Conservation (phyloP, 1,139 yeast species). For the Geotrichum restrictum region DNA sequence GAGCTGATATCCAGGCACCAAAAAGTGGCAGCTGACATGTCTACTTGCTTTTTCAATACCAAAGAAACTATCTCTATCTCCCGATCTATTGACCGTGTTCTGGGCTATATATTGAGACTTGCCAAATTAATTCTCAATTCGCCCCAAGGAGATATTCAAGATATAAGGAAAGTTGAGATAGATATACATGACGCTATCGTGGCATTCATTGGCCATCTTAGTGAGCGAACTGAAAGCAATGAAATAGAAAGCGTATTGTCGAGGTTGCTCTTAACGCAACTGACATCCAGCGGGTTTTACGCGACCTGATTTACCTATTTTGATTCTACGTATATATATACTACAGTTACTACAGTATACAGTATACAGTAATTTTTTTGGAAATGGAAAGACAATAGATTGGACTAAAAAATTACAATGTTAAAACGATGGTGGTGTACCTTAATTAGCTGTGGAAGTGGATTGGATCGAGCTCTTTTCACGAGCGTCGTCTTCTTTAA, state of each 20-base stretch:
- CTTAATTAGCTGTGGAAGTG: background rate
- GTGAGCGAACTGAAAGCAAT: background rate
- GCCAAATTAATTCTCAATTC: background rate
- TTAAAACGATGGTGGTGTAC: no score
- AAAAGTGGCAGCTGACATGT: background rate
- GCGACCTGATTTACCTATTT: background rate
- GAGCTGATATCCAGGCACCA: conserved; percentile 8
- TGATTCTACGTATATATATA: no score
- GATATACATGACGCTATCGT: background rate
- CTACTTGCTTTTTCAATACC: conserved; percentile 5
- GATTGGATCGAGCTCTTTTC: background rate
- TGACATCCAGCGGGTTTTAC: background rate
- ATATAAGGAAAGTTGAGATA: background rate
- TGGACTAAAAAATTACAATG: no score
- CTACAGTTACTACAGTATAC: no score
- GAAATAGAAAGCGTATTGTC: background rate
- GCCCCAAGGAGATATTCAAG: background rate
- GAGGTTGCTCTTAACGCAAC: background rate
- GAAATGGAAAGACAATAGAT: no score
- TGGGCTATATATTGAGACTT: background rate
- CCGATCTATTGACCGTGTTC: background rate
- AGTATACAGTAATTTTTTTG: no score
- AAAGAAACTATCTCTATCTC: background rate
- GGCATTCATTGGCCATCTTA: background rate
- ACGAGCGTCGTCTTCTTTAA: background rate